phyloP scores from a whole-genome alignment of 495 filamentous ascomycete genomes.

The Daldinia vernicosa region DNA sequence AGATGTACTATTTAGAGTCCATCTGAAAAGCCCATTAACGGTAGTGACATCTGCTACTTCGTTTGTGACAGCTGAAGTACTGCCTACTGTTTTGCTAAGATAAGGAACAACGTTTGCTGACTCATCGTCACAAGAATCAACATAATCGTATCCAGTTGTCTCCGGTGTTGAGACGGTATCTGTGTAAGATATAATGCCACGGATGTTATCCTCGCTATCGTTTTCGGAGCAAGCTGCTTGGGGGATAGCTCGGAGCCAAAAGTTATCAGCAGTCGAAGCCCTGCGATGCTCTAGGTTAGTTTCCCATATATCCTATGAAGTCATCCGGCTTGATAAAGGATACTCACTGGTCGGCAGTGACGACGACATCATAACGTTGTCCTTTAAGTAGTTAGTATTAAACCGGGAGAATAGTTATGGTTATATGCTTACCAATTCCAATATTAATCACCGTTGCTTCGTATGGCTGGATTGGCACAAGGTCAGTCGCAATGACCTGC shows the following conservation, averaged over 20 bases:
- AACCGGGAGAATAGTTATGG: too few relatives aligned
- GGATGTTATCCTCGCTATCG: conserved; percentile 58
- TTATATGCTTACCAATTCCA: conserved; percentile 57
- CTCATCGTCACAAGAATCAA: conserved; percentile 55
- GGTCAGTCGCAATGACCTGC: conserved; percentile 59
- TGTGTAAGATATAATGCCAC: conserved; percentile 66
- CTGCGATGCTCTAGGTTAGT: conserved; percentile 2
- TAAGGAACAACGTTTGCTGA: conserved; percentile 54
- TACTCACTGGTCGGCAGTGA: conserved; percentile 61
- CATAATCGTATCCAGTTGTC: conserved; percentile 39
- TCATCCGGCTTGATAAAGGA: background rate
- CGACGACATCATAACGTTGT: conserved; percentile 73
- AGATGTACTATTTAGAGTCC: conserved; percentile 54
- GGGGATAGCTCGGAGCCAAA: conserved; percentile 70
- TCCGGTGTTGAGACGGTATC: conserved; percentile 46
- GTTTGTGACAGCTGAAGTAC: conserved; percentile 29
- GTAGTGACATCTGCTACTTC: conserved; percentile 44
- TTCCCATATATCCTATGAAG: background rate
- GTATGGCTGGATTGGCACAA: conserved; percentile 60
- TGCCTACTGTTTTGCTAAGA: conserved; percentile 49
- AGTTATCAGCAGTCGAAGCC: conserved; percentile 51
- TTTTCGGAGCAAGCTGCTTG: conserved; percentile 60
- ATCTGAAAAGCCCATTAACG: conserved; percentile 49
- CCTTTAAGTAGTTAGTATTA: conserved; percentile 43
- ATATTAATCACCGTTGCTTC: conserved; percentile 57